Conservation (phyloP, 768 basidiomycete genomes). For the Galerina marginata region DNA sequence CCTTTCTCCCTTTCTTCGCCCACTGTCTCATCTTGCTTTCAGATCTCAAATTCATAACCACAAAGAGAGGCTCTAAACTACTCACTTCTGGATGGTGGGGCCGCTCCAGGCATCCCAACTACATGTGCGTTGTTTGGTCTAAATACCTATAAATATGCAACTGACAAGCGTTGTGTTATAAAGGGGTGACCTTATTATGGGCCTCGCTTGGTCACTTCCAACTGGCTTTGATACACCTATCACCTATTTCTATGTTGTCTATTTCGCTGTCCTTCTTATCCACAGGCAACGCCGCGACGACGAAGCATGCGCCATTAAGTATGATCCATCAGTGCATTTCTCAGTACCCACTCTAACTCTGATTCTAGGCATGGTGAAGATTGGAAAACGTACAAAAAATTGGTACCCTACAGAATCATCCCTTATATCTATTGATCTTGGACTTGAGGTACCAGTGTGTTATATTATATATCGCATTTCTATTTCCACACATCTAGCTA, state of each 20-base stretch:
- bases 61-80: conserved; percentile 86
- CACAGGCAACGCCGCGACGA: conserved; percentile 94
- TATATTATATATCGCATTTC: background rate
- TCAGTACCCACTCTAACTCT: background rate
- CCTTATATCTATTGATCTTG: conserved; percentile 73
- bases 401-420: conserved; percentile 86
- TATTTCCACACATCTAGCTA: too few relatives aligned
- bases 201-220: conserved; percentile 90
- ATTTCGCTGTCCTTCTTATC: conserved; percentile 87
- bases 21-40: conserved; percentile 7
- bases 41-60: conserved; percentile 84
- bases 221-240: conserved; percentile 92
- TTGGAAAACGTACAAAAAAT: conserved; percentile 88
- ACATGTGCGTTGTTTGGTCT: conserved; percentile 54
- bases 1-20: background rate
- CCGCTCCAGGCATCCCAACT: conserved; percentile 89
- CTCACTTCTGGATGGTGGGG: conserved; percentile 99
- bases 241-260: conserved; percentile 93
- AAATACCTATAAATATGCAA: background rate
- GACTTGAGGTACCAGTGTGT: background rate
- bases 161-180: background rate
- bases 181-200: conserved; percentile 89
- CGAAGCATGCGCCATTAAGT: conserved; percentile 90
- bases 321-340: conserved; percentile 29
- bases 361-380: conserved; percentile 83